A percentile compares a stretch with the other conserved stretches of the same genome.
Evolutionary conservation across 2,329 filamentous ascomycete species (phyloP).

Genomic region (Monosporascus sp.): DNA sequence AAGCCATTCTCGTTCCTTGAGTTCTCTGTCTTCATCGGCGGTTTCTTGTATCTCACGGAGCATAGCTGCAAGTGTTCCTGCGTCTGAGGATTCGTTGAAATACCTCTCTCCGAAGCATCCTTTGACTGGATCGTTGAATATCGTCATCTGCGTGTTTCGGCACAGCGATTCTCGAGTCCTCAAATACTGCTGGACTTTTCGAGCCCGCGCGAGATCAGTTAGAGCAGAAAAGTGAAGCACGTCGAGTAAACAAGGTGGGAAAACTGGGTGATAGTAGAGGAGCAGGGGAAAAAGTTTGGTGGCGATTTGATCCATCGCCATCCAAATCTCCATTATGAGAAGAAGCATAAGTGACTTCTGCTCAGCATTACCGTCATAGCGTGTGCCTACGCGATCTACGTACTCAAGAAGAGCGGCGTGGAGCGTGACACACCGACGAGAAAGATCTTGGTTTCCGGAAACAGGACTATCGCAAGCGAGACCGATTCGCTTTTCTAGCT

Average conservation of each 20-base stretch:
- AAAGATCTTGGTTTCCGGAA: neutral
- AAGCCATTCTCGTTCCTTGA: slow-evolving; percentile 30
- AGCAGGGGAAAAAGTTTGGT: slow-evolving; percentile 41
- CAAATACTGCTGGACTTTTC: slow-evolving; percentile 44
- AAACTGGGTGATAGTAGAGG: slow-evolving; percentile 43
- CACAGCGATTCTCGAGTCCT: slow-evolving; percentile 25
- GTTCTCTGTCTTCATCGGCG: slow-evolving; percentile 9
- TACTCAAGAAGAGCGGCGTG: slow-evolving; percentile 31
- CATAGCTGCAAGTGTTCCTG: slow-evolving; percentile 10
- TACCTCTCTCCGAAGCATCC: slow-evolving; percentile 45
- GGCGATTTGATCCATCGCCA: slow-evolving; percentile 45
- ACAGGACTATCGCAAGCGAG: neutral
- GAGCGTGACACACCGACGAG: slow-evolving; percentile 15
- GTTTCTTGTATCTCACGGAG: slow-evolving; percentile 17
- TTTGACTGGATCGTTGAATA: slow-evolving; percentile 40
- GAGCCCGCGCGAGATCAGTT: slow-evolving; percentile 45
- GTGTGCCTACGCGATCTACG: slow-evolving; percentile 23
- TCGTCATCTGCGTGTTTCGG: slow-evolving; percentile 26
- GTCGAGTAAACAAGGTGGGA: slow-evolving; percentile 45
- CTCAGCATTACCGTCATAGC: slow-evolving; percentile 40
- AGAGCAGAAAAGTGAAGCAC: slow-evolving; percentile 43
- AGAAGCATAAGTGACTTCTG: slow-evolving; percentile 48
- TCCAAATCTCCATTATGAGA: slow-evolving; percentile 52
- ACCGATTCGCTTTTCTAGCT: slow-evolving; percentile 8
- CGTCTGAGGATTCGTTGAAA: slow-evolving; percentile 31